Evolutionary conservation across 768 basidiomycete species (phyloP), one percentile per base, ranked within the genome.

Genomic region (Podaxis sp.): DNA sequence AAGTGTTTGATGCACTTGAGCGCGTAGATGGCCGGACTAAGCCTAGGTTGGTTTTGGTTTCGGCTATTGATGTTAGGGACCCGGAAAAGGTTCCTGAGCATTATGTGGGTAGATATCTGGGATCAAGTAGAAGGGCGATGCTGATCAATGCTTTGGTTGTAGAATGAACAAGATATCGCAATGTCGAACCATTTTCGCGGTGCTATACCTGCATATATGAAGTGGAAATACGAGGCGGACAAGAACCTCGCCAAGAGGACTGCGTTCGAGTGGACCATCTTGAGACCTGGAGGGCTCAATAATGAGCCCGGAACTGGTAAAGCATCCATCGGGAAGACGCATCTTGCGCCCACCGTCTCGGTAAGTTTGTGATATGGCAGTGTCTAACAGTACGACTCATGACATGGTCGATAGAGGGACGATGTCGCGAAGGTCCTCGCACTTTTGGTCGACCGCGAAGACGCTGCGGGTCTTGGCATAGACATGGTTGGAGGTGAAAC

Each of bases 1-100:
- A 89, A 72, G 81, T 88, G 2, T 89, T 85, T 67, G 88, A 90
- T 68, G 88, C 87, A 0, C 76, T 90, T 56, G 88, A 89, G 69
- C 73, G 51, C 0, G 74, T 85, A 2, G 66, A 79, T 50, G 77
- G 66, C 6, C 40, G 76, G 1, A 58, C 66, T n/a, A 81, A 80
- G 63, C 85, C 85, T 37, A 71, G 85, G 57, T 69, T 89, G 55
- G 77, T 89, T 43, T 70, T 86, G 59, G 82, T 90, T 37, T 87
- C 86, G 19, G 82, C 83, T 1, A 72, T 86, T 17, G 87, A 89
- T 68, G 69, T 84, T 0, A 74, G 87, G 37, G 76, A 87, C 66
- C 79, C 77, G 15, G 74, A 78, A 13, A 78, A 76, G 65, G 72
- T 81, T 4, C 85, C 85, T 11, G 72, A 73, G 1, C 80, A 85